Evolutionary conservation across 345 rosid species (phyloP).

Genomic region (Eucalyptus camaldulensis): DNA sequence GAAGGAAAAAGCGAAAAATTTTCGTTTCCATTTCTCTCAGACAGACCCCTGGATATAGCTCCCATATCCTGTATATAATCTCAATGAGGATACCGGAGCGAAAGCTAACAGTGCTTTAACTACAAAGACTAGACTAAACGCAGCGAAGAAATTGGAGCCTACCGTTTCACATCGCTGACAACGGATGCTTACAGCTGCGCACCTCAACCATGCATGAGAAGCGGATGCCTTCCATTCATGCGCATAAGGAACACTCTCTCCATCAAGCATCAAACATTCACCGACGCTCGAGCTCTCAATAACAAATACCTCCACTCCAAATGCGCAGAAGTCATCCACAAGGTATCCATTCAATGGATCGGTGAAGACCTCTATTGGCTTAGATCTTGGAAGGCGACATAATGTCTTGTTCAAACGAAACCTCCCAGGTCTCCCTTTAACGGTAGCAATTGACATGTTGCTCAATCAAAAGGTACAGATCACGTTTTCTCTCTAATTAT

Average conservation of each 20-base stretch:
- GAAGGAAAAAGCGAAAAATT: neutral
- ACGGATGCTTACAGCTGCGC: rapidly evolving
- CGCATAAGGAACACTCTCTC: neutral
- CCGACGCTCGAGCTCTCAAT: rapidly evolving
- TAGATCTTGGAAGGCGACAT: neutral
- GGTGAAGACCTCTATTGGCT: neutral
- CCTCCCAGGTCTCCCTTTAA: neutral
- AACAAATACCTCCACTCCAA: neutral
- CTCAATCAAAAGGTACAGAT: neutral
- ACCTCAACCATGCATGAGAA: neutral
- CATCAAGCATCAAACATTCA: neutral
- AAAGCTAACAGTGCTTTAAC: neutral
- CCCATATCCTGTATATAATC: neutral
- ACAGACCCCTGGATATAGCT: neutral
- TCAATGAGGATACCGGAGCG: neutral
- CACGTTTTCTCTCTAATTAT: neutral
- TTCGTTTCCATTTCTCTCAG: rapidly evolving
- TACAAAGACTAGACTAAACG: neutral
- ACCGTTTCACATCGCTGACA: neutral
- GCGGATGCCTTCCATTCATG: neutral
- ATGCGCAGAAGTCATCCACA: neutral
- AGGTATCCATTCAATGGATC: neutral
- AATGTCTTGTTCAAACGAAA: neutral
- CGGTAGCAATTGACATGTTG: neutral
- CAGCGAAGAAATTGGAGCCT: neutral